phyloP scores from a whole-genome alignment of 2,329 filamentous ascomycete species.

The Stachybotrys chlorohalonatus region DNA sequence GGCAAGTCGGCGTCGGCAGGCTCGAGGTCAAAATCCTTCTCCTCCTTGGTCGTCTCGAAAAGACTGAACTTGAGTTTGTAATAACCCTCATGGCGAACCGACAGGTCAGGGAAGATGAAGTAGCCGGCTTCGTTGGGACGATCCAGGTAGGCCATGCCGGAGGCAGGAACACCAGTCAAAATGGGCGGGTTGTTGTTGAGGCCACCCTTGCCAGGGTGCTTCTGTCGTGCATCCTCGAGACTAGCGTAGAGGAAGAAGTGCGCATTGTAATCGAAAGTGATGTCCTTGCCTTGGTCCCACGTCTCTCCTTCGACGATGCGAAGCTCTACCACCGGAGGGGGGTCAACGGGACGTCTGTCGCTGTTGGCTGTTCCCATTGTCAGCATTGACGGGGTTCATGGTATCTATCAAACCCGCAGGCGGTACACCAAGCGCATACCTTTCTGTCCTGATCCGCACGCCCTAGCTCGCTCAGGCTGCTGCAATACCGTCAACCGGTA shows the following conservation, averaged over 20 bases:
- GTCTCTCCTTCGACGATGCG: constrained; percentile 69
- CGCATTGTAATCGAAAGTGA: constrained; percentile 88
- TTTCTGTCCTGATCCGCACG: constrained; percentile 91
- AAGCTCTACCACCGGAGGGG: constrained; percentile 87
- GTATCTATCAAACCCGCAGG: neutral
- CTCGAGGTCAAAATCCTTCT: constrained; percentile 63
- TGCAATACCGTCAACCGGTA: constrained; percentile 84
- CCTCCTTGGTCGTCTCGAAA: constrained; percentile 87
- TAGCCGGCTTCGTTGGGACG: constrained; percentile 74
- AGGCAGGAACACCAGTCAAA: constrained; percentile 87
- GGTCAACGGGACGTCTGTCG: constrained; percentile 87
- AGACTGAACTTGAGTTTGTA: constrained; percentile 89
- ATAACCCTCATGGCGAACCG: constrained; percentile 87
- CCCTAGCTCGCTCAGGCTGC: constrained; percentile 87
- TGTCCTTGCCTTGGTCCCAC: constrained; percentile 52
- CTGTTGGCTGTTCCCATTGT: constrained; percentile 23
- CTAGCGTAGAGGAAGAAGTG: constrained; percentile 97
- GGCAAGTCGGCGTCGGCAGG: constrained; percentile 35
- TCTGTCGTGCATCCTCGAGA: constrained; percentile 73
- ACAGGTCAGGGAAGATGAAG: constrained; percentile 95
- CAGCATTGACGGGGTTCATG: constrained; percentile 5
- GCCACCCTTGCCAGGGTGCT: constrained; percentile 70
- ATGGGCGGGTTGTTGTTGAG: constrained; percentile 70
- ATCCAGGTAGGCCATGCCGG: constrained; percentile 92
- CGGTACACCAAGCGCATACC: constrained; percentile 46